Conservation (phyloP, 805 yeast genomes). For the Maudiozyma barnettii region DNA sequence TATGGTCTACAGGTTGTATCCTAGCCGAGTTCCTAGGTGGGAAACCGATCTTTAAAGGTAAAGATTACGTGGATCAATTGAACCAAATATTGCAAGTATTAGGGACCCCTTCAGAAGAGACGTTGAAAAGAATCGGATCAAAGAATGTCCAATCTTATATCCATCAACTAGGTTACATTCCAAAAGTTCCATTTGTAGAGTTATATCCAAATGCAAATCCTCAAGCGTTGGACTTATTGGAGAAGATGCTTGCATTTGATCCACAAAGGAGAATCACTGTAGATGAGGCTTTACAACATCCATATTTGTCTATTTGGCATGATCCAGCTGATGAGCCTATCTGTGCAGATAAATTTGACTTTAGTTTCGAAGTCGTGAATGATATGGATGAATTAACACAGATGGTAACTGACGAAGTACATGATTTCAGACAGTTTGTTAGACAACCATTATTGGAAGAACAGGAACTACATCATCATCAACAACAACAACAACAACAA, state of each 20-base stretch:
- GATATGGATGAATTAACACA: conserved; percentile 67
- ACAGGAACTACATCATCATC: conserved; percentile 28
- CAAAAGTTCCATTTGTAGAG: conserved; percentile 59
- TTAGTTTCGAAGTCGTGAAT: conserved; percentile 75
- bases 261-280: conserved; percentile 80
- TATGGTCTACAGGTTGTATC: conserved; percentile 98
- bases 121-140: conserved; percentile 64
- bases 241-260: conserved; percentile 74
- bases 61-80: conserved; percentile 91
- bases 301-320: conserved; percentile 83
- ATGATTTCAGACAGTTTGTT: conserved; percentile 67
- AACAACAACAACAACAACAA: conserved; percentile 6
- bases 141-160: conserved; percentile 88
- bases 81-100: conserved; percentile 76
- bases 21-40: conserved; percentile 90
- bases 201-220: conserved; percentile 84
- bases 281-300: conserved; percentile 80
- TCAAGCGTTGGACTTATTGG: conserved; percentile 70
- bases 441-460: conserved; percentile 62
- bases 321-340: conserved; percentile 87
- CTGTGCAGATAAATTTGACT: conserved; percentile 74
- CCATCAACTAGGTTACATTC: conserved; percentile 73
- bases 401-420: conserved; percentile 75
- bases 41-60: conserved; percentile 85
- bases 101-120: conserved; percentile 84